Conservation (phyloP, 768 basidiomycete genomes). For the Tephrocybe sp. region DNA sequence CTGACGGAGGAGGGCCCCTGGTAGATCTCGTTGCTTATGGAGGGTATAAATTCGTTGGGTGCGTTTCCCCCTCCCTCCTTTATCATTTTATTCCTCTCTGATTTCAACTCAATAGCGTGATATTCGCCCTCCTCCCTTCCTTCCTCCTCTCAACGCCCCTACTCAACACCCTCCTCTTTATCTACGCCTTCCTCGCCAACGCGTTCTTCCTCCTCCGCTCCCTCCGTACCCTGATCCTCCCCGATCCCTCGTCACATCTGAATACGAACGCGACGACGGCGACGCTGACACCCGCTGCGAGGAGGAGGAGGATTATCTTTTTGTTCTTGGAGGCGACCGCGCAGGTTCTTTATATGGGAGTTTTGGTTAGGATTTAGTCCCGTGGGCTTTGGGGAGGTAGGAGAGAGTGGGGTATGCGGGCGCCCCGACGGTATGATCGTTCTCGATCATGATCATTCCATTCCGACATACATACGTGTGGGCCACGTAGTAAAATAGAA, state of each 20-base stretch:
- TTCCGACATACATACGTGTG: too few relatives aligned
- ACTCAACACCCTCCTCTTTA: conserved; percentile 69
- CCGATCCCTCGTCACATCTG: conserved; percentile 59
- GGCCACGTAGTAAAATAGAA: too few relatives aligned
- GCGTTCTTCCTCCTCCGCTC: conserved; percentile 95
- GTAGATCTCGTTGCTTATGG: conserved; percentile 89
- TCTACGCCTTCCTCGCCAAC: conserved; percentile 87
- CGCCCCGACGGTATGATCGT: too few relatives aligned
- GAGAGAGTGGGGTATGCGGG: background rate
- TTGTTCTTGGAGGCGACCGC: conserved; percentile 82
- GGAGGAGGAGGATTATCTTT: conserved; percentile 84
- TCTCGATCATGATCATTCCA: too few relatives aligned
- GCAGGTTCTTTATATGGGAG: conserved; percentile 86
- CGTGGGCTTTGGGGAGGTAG: too few relatives aligned
- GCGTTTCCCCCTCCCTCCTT: conserved; percentile 22
- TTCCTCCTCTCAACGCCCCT: conserved; percentile 63
- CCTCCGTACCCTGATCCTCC: conserved; percentile 67
- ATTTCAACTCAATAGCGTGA: conserved; percentile 83
- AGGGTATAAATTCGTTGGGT: conserved; percentile 99
- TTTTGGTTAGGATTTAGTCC: conserved; percentile 66
- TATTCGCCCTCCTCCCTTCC: conserved; percentile 72
- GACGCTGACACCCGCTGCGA: conserved; percentile 75
- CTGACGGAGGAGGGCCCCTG: conserved; percentile 61
- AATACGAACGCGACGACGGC: conserved; percentile 43
- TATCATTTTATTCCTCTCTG: too few relatives aligned